Evolutionary conservation across 768 basidiomycete species (phyloP), one percentile per base, ranked within the genome.

Genomic region (Nidula microcarpa): DNA sequence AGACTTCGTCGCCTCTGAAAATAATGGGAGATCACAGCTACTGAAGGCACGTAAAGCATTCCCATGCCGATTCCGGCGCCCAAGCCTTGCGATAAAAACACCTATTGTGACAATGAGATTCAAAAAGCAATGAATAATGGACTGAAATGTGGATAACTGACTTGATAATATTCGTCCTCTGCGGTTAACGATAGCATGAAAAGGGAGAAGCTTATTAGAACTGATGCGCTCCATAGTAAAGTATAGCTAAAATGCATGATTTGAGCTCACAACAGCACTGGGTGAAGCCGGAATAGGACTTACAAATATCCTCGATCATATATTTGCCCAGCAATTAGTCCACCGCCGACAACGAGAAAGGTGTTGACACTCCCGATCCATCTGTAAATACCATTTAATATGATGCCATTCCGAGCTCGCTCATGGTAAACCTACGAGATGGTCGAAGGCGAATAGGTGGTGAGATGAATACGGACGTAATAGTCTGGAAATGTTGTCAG

Each of bases 11-110:
- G 68, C 14, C 55, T 59, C 43, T 65, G 62, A 63, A 80, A 84
- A 56, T 78, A 72, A 44, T 79, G 78, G 4, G 74, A 70, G 32
- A 77, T 54, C 33, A 81, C 65, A 1, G 72, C 70, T 50, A 79
- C 57, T n/a, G 68, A 67, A 1, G 80, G 80, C 6, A 77, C 60
- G 53, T 72, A 77, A 14, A 75, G 60, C 16, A 79, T 50, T 0
- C 79, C 80, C 4, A 68, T 62, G 13, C 72, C 73, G 5, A 80
- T 59, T 1, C 80, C 80, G 43, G 74, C 66, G 1, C 75, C 78
- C 5, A 81, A 53, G n/a, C 74, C 79, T 62, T 82, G 78, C 0
- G 73, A 57, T 11, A 82, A 68, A 60, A 79, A 77, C 13, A 73
- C 60, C 65, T 77, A 62, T 49, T 32, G 34, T 6, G 39, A n/a